Evolutionary conservation across 306 rosid genomes (phyloP).

Genomic region (Boehmeria nivea): DNA sequence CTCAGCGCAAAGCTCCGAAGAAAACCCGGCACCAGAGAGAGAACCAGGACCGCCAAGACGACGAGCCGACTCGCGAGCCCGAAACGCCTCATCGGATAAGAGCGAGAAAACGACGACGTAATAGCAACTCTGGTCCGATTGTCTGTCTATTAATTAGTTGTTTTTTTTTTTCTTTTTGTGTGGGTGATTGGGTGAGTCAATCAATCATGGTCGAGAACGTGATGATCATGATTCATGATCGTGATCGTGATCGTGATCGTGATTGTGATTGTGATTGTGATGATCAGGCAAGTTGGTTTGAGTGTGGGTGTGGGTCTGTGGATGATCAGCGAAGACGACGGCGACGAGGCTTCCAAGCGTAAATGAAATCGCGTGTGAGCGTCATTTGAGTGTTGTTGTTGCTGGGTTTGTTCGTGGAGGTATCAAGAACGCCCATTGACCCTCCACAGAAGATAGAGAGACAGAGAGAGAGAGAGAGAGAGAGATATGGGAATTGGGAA

Average conservation of each 20-base stretch:
- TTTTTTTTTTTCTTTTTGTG: too few species aligned
- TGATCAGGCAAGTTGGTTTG: not conserved
- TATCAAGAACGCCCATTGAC: conserved; percentile 13
- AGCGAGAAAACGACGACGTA: conserved; percentile 6
- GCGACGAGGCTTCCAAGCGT: not conserved
- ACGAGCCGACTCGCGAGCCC: too few species aligned
- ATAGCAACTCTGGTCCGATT: too few species aligned
- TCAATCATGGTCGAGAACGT: too few species aligned
- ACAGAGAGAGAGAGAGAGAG: not conserved
- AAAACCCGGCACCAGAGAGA: conserved; percentile 2
- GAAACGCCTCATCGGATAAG: not conserved
- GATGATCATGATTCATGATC: not conserved
- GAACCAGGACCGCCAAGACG: conserved; percentile 1
- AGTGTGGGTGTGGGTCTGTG: too few species aligned
- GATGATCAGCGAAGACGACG: not conserved
- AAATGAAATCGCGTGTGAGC: not conserved
- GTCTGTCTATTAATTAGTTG: too few species aligned
- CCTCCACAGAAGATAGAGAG: not conserved
- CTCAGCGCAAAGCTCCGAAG: conserved; percentile 21
- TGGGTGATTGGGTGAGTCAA: too few species aligned
- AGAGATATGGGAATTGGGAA: conserved; percentile 2
- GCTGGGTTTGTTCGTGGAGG: not conserved
- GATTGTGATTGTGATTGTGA: not conserved
- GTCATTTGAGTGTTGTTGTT: too few species aligned
- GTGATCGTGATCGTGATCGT: not conserved